Evolutionary conservation across 768 basidiomycete species (phyloP), one percentile per base, ranked within the genome.

Genomic region (Xanthoconium stramineum): DNA sequence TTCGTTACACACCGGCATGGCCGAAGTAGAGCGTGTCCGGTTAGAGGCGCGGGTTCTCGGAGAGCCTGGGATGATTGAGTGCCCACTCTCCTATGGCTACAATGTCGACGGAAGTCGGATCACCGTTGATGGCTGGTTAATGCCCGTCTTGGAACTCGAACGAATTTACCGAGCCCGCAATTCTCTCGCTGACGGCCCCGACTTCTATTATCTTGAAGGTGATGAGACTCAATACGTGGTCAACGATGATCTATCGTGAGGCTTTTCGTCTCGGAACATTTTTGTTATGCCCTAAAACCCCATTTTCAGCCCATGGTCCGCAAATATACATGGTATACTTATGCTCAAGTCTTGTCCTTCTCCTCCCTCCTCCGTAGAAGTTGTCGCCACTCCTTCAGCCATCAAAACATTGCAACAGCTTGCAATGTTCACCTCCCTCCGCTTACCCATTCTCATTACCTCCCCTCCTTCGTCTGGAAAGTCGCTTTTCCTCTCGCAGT

Each of bases 381-480:
- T 89, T 29, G 83, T 96, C 42, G 63, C 78, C 11, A 95, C 92
- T 0, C 73, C 81, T 0, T 80, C 89, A 1, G 78, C 88, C 4
- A 74, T 78, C 3, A 50, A 74, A 17, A 78, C 88, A 2, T 78
- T 96, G 9, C 82, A 79, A 7, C 67, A 77, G 15, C 76, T 98
- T 35, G 85, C 87, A 1, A 67, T 84, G 13, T 79, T 85, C 55
- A 62, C 88, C 3, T 88, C 87, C 1, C 76, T 85, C 39, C 83
- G 88, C 4, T 70, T 88, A 0, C 95, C 97, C 5, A 83, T 83
- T 12, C 84, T 99, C 14, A 69, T 99, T 15, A 89, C 92, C 1
- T 93, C 94, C 0, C 73, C 91, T 0, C 86, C 94, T 0, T 95
- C 94, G 1, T 84, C 91, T 2, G 97, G 97, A 48, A 98, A 98